These are phyloP conservation scores for Tetradesmus obliquus DNA, from an alignment of 139 green algal species.

Conservation along the genomic window DNA sequence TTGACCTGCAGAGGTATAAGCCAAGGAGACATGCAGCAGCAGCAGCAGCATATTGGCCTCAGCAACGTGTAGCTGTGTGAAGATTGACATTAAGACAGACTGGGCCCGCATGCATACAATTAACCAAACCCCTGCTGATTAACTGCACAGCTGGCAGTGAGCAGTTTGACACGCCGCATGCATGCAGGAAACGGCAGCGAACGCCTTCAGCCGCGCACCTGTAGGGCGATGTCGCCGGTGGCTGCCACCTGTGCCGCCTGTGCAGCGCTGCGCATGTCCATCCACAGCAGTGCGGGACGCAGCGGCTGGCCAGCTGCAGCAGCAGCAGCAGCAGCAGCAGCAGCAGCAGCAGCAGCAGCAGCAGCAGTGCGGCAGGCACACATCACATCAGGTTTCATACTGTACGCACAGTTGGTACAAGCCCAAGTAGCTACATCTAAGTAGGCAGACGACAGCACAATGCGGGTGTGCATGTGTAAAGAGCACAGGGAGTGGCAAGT, in stretches of 20 bases:
- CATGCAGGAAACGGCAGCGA: background rate
- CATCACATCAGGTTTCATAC: too few relatives aligned
- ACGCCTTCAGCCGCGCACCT: conserved; percentile 44
- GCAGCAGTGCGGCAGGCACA: too few relatives aligned
- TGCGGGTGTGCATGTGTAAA: too few relatives aligned
- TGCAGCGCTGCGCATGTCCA: conserved; percentile 78
- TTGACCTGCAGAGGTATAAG: conserved; percentile 69
- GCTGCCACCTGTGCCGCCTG: conserved; percentile 74
- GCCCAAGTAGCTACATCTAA: too few relatives aligned
- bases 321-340: background rate
- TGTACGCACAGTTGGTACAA: too few relatives aligned
- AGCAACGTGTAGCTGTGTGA: too few relatives aligned
- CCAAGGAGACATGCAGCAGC: background rate
- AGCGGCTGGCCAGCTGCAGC: conserved; percentile 59
- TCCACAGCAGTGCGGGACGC: conserved; percentile 82
- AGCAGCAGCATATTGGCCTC: background rate
- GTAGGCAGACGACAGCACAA: too few relatives aligned
- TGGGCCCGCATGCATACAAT: background rate
- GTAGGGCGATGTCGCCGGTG: conserved; percentile 64
- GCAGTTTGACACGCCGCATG: background rate
- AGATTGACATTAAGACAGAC: too few relatives aligned
- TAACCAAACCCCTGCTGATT: background rate
- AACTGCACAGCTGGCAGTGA: background rate
- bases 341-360: too few relatives aligned
- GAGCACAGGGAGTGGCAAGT: too few relatives aligned